Evolutionary conservation across 2,329 filamentous ascomycete species (phyloP), one percentile per base, ranked within the genome.

Genomic region (Fusarium sp.): DNA sequence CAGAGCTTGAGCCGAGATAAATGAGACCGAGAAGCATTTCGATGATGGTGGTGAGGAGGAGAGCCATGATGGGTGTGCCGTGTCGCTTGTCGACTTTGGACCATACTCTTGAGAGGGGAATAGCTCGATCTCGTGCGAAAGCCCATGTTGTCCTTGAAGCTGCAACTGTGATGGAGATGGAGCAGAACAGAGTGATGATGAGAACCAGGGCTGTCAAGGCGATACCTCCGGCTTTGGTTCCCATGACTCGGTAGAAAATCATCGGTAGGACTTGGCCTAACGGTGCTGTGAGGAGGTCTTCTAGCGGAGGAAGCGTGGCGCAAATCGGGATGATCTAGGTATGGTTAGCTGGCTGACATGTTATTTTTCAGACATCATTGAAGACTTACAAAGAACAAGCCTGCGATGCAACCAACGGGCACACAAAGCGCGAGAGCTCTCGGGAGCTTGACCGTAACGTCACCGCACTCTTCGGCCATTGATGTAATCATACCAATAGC

Each of bases 131-230:
- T 34, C 91, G 86, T 3, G 91, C 89, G 74, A 93, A 93, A 4
- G 91, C 90, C 75, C 91, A 93, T 1, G 89, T 92, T 79, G 89
- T 92, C 42, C 91, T 85, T 45, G 87, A 90, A 9, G 91, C 88
- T 2, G 92, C 91, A 0, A 91, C 94, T 10, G 93, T 80, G 8
- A 91, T 89, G 10, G 90, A 91, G 32, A 91, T 88, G 30, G 91
- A 91, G 3, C 91, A 91, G 74, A 94, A 93, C 69, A 94, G 83
- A 48, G 91, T 83, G 70, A 94, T 92, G 3, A 91, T 90, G 20
- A 94, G 83, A 67, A 95, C 88, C 8, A 94, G 79, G 74, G 94
- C 91, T 4, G 93, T 82, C 4, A 94, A 81, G 0, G 89, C 91
- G 65, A 95, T 92, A 0, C 91, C 92, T n/a, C 90, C 91, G 6